Evolutionary conservation across 2,329 filamentous ascomycete genomes (phyloP).

Genomic region (Penicillium digitatum): DNA sequence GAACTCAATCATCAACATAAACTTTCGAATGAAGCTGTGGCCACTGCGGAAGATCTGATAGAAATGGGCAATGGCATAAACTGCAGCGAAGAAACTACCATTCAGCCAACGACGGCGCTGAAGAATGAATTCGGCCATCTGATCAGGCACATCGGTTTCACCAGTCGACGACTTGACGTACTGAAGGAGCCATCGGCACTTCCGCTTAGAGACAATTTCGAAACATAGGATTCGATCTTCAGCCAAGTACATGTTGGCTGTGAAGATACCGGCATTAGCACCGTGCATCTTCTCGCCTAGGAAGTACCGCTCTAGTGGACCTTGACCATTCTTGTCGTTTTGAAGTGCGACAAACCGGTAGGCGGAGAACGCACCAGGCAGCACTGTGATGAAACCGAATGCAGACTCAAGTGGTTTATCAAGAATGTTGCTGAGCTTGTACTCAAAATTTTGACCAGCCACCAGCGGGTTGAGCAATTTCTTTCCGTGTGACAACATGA

Average conservation of each 20-base stretch:
- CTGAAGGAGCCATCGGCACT: slow-evolving; percentile 94
- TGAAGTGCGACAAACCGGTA: slow-evolving; percentile 93
- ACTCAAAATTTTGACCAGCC: slow-evolving; percentile 97
- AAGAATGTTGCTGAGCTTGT: slow-evolving; percentile 99
- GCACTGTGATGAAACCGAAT: slow-evolving; percentile 94
- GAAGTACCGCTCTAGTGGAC: slow-evolving; percentile 94
- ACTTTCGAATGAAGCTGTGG: slow-evolving; percentile 80
- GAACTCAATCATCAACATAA: slow-evolving; percentile 89
- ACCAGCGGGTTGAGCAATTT: slow-evolving; percentile 90
- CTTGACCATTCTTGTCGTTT: slow-evolving; percentile 92
- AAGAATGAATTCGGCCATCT: slow-evolving; percentile 89
- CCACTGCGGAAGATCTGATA: slow-evolving; percentile 93
- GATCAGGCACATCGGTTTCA: slow-evolving; percentile 94
- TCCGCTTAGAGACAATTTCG: slow-evolving; percentile 93
- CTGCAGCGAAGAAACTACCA: slow-evolving; percentile 94
- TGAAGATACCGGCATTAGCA: slow-evolving; percentile 90
- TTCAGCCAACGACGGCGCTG: slow-evolving; percentile 97
- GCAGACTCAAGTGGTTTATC: slow-evolving; percentile 96
- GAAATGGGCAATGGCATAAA: slow-evolving; percentile 92
- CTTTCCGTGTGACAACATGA: slow-evolving; percentile 83
- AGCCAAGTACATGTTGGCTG: slow-evolving; percentile 67
- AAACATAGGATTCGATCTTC: slow-evolving; percentile 52
- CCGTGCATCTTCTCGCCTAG: slow-evolving; percentile 93
- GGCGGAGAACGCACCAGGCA: slow-evolving; percentile 96
- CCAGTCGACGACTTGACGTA: slow-evolving; percentile 97